Percentiles rank a stretch among this genome's conserved stretches.
Evolutionary conservation across 1,284 basidiomycete genomes (phyloP).

Genomic region (Ganoderma leucocontextum): DNA sequence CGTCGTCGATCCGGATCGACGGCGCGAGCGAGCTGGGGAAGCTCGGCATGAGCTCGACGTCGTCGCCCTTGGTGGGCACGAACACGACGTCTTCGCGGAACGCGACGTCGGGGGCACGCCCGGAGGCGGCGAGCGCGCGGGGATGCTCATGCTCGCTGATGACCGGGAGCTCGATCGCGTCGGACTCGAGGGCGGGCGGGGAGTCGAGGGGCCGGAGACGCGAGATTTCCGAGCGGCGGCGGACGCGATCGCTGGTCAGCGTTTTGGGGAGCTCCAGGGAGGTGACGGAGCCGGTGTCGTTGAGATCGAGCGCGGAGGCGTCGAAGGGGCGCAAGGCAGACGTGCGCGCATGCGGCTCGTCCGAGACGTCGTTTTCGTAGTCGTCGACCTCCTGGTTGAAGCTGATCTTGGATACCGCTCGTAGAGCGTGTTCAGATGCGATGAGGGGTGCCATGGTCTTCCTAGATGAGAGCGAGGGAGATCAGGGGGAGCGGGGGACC

Average conservation of each 20-base stretch:
- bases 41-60: slow-evolving; percentile 35
- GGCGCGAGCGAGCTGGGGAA: slow-evolving; percentile 35
- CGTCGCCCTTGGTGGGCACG: slow-evolving; percentile 18
- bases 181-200: slow-evolving; percentile 26
- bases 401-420: slow-evolving; percentile 6
- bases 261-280: slow-evolving; percentile 30
- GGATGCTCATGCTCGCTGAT: slow-evolving; percentile 20
- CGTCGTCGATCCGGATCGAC: slow-evolving; percentile 33
- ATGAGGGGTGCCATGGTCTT: not conserved
- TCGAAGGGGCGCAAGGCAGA: slow-evolving; percentile 13
- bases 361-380: slow-evolving; percentile 15
- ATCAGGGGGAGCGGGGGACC: not conserved
- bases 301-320: slow-evolving; percentile 32
- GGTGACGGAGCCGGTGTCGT: slow-evolving; percentile 23
- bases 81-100: slow-evolving; percentile 23
- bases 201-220: slow-evolving; percentile 28
- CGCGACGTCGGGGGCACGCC: slow-evolving; percentile 14
- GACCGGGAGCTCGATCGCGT: slow-evolving; percentile 34
- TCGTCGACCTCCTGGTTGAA: slow-evolving; percentile 16
- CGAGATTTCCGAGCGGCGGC: slow-evolving; percentile 36
- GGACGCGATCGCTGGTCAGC: slow-evolving; percentile 34
- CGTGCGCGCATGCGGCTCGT: slow-evolving; percentile 1
- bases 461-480: not conserved
- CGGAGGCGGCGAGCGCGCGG: not conserved
- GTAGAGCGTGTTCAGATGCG: not conserved